Conservation (phyloP, 495 filamentous ascomycete genomes). For the Clavariopsis aquatica region DNA sequence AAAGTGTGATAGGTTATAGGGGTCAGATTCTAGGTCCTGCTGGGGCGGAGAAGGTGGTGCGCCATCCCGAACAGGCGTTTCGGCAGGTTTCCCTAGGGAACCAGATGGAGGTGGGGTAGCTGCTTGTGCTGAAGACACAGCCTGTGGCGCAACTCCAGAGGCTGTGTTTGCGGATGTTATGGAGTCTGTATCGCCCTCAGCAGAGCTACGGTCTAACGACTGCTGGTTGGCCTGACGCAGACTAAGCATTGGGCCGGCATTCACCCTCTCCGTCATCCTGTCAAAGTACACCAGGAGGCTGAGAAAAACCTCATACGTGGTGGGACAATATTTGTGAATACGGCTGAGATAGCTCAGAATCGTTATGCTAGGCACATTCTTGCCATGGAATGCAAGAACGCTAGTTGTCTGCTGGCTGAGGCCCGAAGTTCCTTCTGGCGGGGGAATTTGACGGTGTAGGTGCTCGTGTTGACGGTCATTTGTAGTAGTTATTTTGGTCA, state of each 20-base stretch:
- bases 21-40: slow-evolving; percentile 46
- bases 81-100: slow-evolving; percentile 42
- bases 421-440: slow-evolving; percentile 61
- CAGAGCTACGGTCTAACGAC: slow-evolving; percentile 35
- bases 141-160: slow-evolving; percentile 2
- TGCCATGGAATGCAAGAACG: slow-evolving; percentile 98
- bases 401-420: slow-evolving; percentile 81
- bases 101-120: slow-evolving; percentile 49
- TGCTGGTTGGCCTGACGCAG: slow-evolving; percentile 50
- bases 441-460: slow-evolving; percentile 68
- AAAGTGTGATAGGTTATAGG: slow-evolving; percentile 70
- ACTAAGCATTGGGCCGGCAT: slow-evolving; percentile 61
- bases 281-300: slow-evolving; percentile 97
- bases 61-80: slow-evolving; percentile 35
- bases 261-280: slow-evolving; percentile 96
- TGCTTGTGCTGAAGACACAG: slow-evolving; percentile 37
- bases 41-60: slow-evolving; percentile 37
- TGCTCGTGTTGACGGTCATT: slow-evolving; percentile 93
- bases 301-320: slow-evolving; percentile 97
- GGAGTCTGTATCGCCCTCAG: slow-evolving; percentile 34
- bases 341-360: slow-evolving; percentile 94
- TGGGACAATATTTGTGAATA: slow-evolving; percentile 98
- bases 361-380: slow-evolving; percentile 96
- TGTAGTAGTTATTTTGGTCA: slow-evolving; percentile 97
- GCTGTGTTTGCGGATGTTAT: slow-evolving; percentile 24